These are phyloP conservation scores for Evernia prunastri DNA, from an alignment of 495 filamentous ascomycete genomes.

Conservation along the genomic window DNA sequence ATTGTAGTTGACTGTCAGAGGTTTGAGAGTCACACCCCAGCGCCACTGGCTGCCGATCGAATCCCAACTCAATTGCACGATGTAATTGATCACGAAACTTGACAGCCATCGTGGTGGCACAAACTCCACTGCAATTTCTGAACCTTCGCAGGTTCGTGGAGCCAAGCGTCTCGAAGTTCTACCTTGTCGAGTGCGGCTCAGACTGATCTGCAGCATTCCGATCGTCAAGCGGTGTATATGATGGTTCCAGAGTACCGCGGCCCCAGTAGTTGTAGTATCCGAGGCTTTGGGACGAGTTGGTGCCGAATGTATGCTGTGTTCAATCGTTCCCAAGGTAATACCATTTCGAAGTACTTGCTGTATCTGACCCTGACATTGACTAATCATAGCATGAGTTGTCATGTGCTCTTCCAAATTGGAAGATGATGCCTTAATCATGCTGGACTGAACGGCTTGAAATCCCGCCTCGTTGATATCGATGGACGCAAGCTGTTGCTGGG, in stretches of 20 bases:
- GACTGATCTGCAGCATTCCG: neutral
- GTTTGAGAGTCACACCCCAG: neutral
- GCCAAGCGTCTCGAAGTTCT: neutral
- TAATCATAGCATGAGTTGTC: neutral
- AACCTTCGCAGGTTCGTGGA: neutral
- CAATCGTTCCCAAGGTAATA: neutral
- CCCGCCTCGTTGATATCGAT: neutral
- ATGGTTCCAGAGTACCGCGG: neutral
- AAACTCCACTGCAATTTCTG: neutral
- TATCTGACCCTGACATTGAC: neutral
- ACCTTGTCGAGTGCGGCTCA: neutral
- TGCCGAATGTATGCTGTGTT: neutral
- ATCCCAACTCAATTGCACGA: neutral
- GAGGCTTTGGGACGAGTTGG: too few species aligned
- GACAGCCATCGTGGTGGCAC: conserved; percentile 6
- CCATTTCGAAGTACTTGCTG: neutral
- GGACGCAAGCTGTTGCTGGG: neutral
- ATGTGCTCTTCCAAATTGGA: neutral
- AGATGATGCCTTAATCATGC: neutral
- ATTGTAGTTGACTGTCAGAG: conserved; percentile 10
- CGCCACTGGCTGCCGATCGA: neutral
- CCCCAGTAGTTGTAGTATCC: neutral
- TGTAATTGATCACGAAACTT: neutral
- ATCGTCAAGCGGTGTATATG: neutral
- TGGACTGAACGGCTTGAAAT: neutral